Base-by-base conservation (phyloP, 2,329 filamentous ascomycete species). In the Paracoccidioides brasiliensis region DNA sequence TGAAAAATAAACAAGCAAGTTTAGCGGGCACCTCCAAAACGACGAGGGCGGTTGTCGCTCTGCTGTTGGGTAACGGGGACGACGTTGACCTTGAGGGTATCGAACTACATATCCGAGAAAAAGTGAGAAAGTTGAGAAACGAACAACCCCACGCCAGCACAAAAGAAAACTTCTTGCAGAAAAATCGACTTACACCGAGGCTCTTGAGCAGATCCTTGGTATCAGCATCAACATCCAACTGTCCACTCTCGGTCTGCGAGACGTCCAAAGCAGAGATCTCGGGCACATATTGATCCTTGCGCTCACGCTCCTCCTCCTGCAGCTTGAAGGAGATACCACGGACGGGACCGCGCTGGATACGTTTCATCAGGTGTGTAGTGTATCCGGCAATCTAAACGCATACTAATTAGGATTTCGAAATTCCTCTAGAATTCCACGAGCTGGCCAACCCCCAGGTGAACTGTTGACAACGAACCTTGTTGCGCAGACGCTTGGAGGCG, bases 241-340 rank as follows among this genome's bases (percentile, higher is more conserved):
- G 85, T 71, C 93, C 93, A 72, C 79, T 86, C 80, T 97, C 93
- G 74, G 82, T 83, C 82, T 95, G 89, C 72, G 86, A 84, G 81
- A 96, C 95, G 83, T 98, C 93, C 74, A 98, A 87, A 72, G 93
- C 93, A 60, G 94, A 98, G 69, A 98, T 82, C 80, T 98, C 93
- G 72, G 93, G 93, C 65, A 98, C 93, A 81, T 96, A 98, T 82
- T 98, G 93, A 82, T 98, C 93, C 88, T 98, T 98, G 76, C 93
- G 87, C 81, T 98, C 93, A 83, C 93, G 89, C 86, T 98, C 93
- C 82, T 98, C 93, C 82, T 98, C 93, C 81, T 98, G 93, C 60
- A 98, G 88, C 85, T 98, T 98, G 90, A 98, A 98, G 78, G 94
- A 98, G 80, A 98, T 98, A 82, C 93, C 93, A 70, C 93, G 94